These are phyloP conservation scores for Backusella macrospora DNA, from an alignment of 192 early-diverging fungal species.

Conservation along the genomic window DNA sequence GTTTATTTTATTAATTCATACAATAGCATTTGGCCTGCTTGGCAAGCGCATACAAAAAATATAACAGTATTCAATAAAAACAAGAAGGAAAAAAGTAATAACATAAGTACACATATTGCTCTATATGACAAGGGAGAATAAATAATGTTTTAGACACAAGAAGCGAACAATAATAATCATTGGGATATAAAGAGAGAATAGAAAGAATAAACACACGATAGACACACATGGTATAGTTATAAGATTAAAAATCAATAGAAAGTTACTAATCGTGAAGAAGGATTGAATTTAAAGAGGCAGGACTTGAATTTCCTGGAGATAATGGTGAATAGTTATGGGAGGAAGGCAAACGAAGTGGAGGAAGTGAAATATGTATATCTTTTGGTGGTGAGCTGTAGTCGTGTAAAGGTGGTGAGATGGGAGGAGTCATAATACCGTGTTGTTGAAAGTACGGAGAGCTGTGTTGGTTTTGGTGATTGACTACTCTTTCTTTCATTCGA, in stretches of 20 bases:
- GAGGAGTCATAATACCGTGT: background rate
- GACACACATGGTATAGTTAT: background rate
- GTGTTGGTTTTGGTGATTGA: background rate
- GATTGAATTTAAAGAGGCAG: conserved; percentile 1
- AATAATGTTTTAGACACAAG: background rate
- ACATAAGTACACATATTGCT: conserved; percentile 4
- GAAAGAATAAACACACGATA: background rate
- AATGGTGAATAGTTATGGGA: conserved; percentile 1
- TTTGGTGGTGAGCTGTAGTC: background rate
- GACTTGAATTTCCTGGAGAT: background rate
- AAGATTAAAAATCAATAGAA: background rate
- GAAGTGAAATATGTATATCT: background rate
- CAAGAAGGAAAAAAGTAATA: background rate
- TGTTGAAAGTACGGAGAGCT: background rate
- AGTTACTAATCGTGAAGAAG: background rate
- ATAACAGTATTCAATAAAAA: background rate
- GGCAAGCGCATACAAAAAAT: conserved; percentile 5
- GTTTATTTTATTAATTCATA: conserved; percentile 12
- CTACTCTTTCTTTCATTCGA: conserved; percentile 6
- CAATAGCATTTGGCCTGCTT: background rate
- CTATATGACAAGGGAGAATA: background rate
- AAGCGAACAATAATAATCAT: background rate
- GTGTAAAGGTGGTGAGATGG: conserved; percentile 9
- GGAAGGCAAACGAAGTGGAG: conserved; percentile 1
- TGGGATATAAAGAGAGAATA: background rate